Base-by-base conservation (phyloP, 148 eudicot species). In the Persicaria tinctoria region DNA sequence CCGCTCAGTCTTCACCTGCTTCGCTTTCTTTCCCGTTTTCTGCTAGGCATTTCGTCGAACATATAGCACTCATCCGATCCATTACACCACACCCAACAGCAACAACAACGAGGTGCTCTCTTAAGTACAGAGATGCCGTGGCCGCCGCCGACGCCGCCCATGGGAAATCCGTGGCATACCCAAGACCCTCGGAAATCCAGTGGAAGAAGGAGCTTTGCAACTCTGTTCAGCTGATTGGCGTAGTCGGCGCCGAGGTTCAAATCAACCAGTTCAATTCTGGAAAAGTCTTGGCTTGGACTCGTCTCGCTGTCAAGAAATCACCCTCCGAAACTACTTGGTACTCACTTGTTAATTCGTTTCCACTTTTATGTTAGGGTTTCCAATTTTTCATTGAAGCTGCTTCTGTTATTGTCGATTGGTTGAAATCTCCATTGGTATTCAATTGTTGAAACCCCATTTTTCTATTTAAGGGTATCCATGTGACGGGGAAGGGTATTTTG, bases 121-220 rank as follows among this genome's bases (percentile, higher is more conserved):
- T 56, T 41, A 82, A 79, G 45, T 85, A 86, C 82, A 14, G 57
- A 54, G 82, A 82, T 8, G 74, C 74, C 32, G 51, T 50, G 8
- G 74, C 74, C 41, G 74, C 74, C 11, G 74, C 74, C 7, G 74
- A 71, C 41, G 74, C 74, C 0, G 73, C 73, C 2, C 23, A 70
- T 38, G 80, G 74, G 44, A 54, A 54, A 72, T 16, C 38, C 7
- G 70, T 55, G 12, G 47, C 71, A 64, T 85, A 86, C 75, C 84
- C 90, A 0, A 78, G 79, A 50, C 97, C 97, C 5, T 5, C 85
- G 12, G 96, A 90, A 79, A 85, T 89, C 47, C 87, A 75, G 77
- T 93, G 97, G 97, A 87, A 86, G 78, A 93, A 93, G 77, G 97
- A 93, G 75, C 80, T 93, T 7, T 83, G 87, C 50, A 93, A 93